Percentiles rank a stretch among this genome's conserved stretches.
phyloP scores from a whole-genome alignment of 2,329 filamentous ascomycete genomes.

The Aspergillus cejpii region DNA sequence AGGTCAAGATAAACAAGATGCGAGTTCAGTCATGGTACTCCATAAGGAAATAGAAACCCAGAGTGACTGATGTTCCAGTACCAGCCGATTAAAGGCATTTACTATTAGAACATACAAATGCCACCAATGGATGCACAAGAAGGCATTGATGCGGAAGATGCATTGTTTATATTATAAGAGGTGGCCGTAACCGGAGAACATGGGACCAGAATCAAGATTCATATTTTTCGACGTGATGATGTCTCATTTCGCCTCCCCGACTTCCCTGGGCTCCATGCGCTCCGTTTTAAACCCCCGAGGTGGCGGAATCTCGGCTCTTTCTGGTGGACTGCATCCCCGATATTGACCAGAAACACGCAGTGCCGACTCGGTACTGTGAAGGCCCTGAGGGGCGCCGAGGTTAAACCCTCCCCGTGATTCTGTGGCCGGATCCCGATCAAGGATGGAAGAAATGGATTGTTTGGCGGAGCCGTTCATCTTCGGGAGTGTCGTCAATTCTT shows the following conservation, averaged over 20 bases:
- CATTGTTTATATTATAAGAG: constrained; percentile 15
- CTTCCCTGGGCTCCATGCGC: constrained; percentile 21
- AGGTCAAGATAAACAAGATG: too few relatives aligned
- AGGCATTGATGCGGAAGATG: constrained; percentile 19
- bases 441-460: constrained; percentile 38
- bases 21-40: too few relatives aligned
- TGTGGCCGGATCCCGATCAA: constrained; percentile 29
- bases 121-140: constrained; percentile 16
- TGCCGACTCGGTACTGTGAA: constrained; percentile 16
- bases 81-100: constrained; percentile 12
- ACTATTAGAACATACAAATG: constrained; percentile 15
- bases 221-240: constrained; percentile 9
- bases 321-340: constrained; percentile 3
- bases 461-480: constrained; percentile 30
- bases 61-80: not conserved
- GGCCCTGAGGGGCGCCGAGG: constrained; percentile 15
- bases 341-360: constrained; percentile 15
- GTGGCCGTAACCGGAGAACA: constrained; percentile 2
- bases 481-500: constrained; percentile 11
- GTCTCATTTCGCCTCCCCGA: constrained; percentile 16
- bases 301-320: constrained; percentile 9
- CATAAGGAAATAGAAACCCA: too few relatives aligned
- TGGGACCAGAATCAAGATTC: constrained; percentile 7
- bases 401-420: constrained; percentile 19
- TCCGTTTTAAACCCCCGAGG: constrained; percentile 20